Conservation (phyloP, 306 rosid species). For the Abrus pulchellus region DNA sequence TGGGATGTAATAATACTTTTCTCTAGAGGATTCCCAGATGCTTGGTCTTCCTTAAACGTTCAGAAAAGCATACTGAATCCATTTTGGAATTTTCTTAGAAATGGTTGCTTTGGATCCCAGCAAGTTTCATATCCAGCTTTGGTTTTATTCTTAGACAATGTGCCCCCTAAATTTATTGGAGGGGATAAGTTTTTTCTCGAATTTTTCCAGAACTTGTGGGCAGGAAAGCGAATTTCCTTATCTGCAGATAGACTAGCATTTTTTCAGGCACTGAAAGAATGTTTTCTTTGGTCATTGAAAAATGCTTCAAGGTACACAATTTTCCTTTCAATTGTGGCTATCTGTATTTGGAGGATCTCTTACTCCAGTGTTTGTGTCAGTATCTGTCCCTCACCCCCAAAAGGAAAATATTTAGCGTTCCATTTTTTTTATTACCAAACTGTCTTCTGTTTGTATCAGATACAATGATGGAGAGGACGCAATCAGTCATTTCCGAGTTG, state of each 20-base stretch:
- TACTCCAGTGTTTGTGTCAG: slow-evolving; percentile 15
- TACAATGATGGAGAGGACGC: slow-evolving; percentile 68
- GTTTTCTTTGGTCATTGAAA: slow-evolving; percentile 82
- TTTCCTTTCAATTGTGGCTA: slow-evolving; percentile 39
- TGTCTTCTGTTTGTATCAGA: slow-evolving; percentile 61
- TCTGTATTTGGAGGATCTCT: slow-evolving; percentile 17
- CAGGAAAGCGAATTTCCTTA: slow-evolving; percentile 69
- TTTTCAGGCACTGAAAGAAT: slow-evolving; percentile 86
- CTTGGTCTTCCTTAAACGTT: slow-evolving; percentile 82
- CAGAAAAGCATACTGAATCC: slow-evolving; percentile 80
- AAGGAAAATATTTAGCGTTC: slow-evolving; percentile 14
- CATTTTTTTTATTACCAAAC: slow-evolving; percentile 42
- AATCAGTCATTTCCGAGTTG: slow-evolving; percentile 59
- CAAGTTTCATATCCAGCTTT: slow-evolving; percentile 86
- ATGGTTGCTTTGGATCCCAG: slow-evolving; percentile 93
- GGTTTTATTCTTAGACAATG: slow-evolving; percentile 72
- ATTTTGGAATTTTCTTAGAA: slow-evolving; percentile 86
- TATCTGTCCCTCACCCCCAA: slow-evolving; percentile 19
- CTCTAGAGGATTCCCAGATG: slow-evolving; percentile 78
- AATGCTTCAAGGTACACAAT: slow-evolving; percentile 80
- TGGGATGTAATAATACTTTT: slow-evolving; percentile 89
- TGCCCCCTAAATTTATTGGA: slow-evolving; percentile 74
- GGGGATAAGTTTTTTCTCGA: slow-evolving; percentile 80
- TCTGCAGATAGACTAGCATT: slow-evolving; percentile 71
- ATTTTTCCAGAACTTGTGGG: slow-evolving; percentile 85